Percentiles rank a stretch among this genome's conserved stretches.
Evolutionary conservation across 106 monocot species (phyloP).

Genomic region (Dendrobium huoshanense): DNA sequence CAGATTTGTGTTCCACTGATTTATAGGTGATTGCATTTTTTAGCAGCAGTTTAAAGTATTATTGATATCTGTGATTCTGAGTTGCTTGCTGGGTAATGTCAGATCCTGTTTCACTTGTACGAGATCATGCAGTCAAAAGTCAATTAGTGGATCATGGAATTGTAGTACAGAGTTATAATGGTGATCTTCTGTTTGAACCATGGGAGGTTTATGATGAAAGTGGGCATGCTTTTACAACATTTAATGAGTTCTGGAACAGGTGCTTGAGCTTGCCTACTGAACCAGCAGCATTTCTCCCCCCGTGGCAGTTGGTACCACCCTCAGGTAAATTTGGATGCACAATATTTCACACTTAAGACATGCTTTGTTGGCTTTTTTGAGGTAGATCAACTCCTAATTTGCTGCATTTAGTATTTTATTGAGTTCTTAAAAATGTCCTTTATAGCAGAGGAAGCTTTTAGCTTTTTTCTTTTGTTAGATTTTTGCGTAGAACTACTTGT

Average conservation of each 20-base stretch:
- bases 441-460: too few species aligned
- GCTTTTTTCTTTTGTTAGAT: too few species aligned
- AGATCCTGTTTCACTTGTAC: slow-evolving; percentile 88
- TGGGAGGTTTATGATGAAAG: slow-evolving; percentile 76
- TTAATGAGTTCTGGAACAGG: slow-evolving; percentile 58
- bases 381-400: too few species aligned
- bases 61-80: too few species aligned
- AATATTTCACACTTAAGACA: too few species aligned
- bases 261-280: slow-evolving; percentile 53
- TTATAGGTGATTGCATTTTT: not conserved
- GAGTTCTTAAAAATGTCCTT: too few species aligned
- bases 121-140: slow-evolving; percentile 74
- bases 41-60: too few species aligned
- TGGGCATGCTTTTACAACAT: slow-evolving; percentile 69
- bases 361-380: too few species aligned
- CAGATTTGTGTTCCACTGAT: not conserved
- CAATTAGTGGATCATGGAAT: slow-evolving; percentile 48
- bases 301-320: slow-evolving; percentile 49
- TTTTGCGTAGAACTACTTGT: too few species aligned
- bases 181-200: slow-evolving; percentile 76
- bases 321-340: slow-evolving; percentile 29
- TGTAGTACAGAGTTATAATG: slow-evolving; percentile 60
- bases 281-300: slow-evolving; percentile 37
- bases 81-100: slow-evolving; percentile 12
- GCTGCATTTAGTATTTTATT: too few species aligned